A percentile compares a stretch with the other conserved stretches of the same genome.
Conservation (phyloP, 106 monocot genomes). For the Triglochin maritima region DNA sequence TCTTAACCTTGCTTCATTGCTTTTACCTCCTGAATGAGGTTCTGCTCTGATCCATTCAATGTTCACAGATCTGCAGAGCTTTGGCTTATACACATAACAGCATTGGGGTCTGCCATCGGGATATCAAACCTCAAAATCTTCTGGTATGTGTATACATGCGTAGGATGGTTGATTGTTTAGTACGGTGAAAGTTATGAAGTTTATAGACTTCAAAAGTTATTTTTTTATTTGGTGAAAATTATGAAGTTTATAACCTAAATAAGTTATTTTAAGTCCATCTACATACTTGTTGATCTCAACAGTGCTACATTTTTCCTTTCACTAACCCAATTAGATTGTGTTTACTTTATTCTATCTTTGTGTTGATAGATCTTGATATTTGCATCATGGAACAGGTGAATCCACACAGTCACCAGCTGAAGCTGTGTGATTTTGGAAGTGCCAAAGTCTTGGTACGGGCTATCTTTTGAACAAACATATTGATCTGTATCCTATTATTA, state of each 20-base stretch:
- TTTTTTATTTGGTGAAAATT: not conserved
- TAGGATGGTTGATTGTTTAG: not conserved
- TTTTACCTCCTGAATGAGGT: not conserved
- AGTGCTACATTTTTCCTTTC: too few species aligned
- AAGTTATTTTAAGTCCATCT: too few species aligned
- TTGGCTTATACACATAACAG: conserved; percentile 20
- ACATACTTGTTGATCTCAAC: too few species aligned
- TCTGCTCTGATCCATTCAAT: not conserved
- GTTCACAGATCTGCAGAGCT: conserved; percentile 18
- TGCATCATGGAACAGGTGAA: conserved; percentile 11
- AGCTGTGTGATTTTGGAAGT: conserved; percentile 23
- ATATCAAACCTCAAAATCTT: conserved; percentile 27
- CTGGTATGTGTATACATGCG: conserved; percentile 10
- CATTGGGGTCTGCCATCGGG: conserved; percentile 24
- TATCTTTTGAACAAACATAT: not conserved
- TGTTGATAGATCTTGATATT: not conserved
- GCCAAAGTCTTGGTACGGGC: conserved; percentile 22
- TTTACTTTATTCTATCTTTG: too few species aligned
- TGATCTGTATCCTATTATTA: not conserved
- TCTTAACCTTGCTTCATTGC: too few species aligned
- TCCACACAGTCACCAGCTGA: conserved; percentile 20
- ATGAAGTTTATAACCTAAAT: not conserved
- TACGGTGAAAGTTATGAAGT: not conserved
- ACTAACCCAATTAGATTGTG: too few species aligned
- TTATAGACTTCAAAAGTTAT: not conserved